Percentiles rank a stretch among this genome's conserved stretches.
Conservation (phyloP, 2,329 filamentous ascomycete species). For the Sclerotiophoma versabilis region DNA sequence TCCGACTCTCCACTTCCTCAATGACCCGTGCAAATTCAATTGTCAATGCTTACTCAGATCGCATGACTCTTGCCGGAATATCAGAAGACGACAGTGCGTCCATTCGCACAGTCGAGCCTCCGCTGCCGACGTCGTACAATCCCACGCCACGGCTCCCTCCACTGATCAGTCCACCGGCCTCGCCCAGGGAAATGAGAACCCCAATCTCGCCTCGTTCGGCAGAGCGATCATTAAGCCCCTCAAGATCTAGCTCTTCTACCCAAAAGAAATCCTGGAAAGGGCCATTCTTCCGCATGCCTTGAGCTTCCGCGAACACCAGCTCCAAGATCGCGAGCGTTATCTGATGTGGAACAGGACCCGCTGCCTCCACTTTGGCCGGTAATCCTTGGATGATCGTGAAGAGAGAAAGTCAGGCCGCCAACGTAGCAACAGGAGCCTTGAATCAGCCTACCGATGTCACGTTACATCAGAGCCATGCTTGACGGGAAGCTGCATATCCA, state of each 20-base stretch:
- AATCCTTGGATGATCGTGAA: not conserved
- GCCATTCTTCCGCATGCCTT: constrained; percentile 41
- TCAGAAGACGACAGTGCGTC: constrained; percentile 41
- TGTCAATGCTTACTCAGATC: constrained; percentile 41
- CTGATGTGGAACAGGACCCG: not conserved
- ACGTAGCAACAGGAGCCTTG: not conserved
- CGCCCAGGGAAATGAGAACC: constrained; percentile 17
- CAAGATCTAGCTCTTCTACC: not conserved
- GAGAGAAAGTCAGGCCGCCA: not conserved
- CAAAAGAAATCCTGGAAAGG: constrained; percentile 40
- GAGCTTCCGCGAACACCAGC: constrained; percentile 3
- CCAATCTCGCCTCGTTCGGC: constrained; percentile 17
- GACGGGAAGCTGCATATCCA: not conserved
- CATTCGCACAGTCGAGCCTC: constrained; percentile 35
- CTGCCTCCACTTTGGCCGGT: not conserved
- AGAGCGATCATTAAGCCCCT: constrained; percentile 9
- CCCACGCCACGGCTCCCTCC: constrained; percentile 22
- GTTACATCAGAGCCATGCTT: not conserved
- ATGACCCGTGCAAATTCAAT: constrained; percentile 39
- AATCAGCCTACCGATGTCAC: not conserved
- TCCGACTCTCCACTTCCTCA: constrained; percentile 34
- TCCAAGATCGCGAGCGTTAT: not conserved
- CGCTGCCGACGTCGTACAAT: constrained; percentile 25
- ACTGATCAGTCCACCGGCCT: constrained; percentile 25
- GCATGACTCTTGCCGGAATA: constrained; percentile 39